These are phyloP conservation scores for Fonsecaea pedrosoi DNA, from an alignment of 2,329 filamentous ascomycete genomes.

Conservation along the genomic window DNA sequence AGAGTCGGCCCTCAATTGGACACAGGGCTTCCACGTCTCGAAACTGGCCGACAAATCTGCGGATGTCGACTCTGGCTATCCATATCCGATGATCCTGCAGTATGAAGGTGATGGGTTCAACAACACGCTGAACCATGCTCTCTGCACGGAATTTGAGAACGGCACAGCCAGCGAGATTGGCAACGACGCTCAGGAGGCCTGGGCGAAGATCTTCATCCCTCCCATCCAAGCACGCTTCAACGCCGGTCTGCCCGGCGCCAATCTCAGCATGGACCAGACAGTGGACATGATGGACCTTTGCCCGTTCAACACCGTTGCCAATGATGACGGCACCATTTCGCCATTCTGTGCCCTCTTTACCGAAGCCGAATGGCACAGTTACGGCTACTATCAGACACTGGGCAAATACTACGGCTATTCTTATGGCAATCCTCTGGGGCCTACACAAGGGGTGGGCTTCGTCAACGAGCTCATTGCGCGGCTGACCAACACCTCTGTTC, in stretches of 20 bases:
- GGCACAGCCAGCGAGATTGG: slow-evolving; percentile 11
- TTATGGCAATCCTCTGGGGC: slow-evolving; percentile 17
- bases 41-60: slow-evolving; percentile 13
- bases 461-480: slow-evolving; percentile 19
- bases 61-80: slow-evolving; percentile 1
- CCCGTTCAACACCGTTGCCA: slow-evolving; percentile 17
- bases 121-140: slow-evolving; percentile 18
- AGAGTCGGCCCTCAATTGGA: slow-evolving; percentile 17
- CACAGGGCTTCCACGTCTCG: slow-evolving; percentile 9
- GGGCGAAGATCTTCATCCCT: slow-evolving; percentile 15
- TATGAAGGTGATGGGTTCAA: slow-evolving; percentile 17
- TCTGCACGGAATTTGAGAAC: slow-evolving; percentile 17
- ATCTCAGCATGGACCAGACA: slow-evolving; percentile 18
- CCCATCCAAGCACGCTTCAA: slow-evolving; percentile 14
- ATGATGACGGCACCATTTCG: slow-evolving; percentile 8
- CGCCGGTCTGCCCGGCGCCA: slow-evolving; percentile 1
- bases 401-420: slow-evolving; percentile 21
- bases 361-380: slow-evolving; percentile 13
- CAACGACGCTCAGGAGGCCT: slow-evolving; percentile 5
- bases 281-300: slow-evolving; percentile 20
- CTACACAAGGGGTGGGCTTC: slow-evolving; percentile 17
- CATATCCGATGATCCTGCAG: slow-evolving; percentile 11
- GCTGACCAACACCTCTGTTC: slow-evolving; percentile 16
- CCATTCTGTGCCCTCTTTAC: slow-evolving; percentile 21
- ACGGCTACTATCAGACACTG: slow-evolving; percentile 16